Evolutionary conservation across 2,329 filamentous ascomycete genomes (phyloP).

Genomic region (Fusarium sp.): DNA sequence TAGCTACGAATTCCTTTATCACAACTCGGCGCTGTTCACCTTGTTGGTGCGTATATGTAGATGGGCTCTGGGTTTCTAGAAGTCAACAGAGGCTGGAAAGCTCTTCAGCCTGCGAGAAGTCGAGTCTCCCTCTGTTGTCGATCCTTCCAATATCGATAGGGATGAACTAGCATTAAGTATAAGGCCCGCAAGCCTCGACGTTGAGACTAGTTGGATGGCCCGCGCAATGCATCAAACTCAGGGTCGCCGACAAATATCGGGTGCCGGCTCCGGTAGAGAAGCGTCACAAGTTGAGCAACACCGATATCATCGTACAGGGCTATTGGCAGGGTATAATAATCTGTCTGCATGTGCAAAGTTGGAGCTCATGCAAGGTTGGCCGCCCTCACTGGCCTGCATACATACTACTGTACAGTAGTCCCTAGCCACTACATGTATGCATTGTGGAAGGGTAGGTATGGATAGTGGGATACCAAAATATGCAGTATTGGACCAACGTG

Average conservation of each 20-base stretch:
- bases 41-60: neutral
- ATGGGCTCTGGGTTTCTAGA: constrained; percentile 21
- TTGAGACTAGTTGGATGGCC: neutral
- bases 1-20: neutral
- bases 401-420: constrained; percentile 8
- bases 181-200: neutral
- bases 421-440: constrained; percentile 13
- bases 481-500: constrained; percentile 36
- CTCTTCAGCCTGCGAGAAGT: constrained; percentile 22
- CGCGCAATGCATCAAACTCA: neutral
- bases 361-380: neutral
- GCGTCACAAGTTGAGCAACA: constrained; percentile 25
- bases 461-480: constrained; percentile 23
- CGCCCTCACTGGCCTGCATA: constrained; percentile 15
- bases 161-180: constrained; percentile 22
- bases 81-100: constrained; percentile 13
- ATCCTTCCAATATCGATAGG: constrained; percentile 18
- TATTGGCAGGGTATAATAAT: constrained; percentile 20
- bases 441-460: constrained; percentile 12
- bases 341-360: constrained; percentile 29
- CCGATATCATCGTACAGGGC: constrained; percentile 35
- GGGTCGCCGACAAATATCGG: constrained; percentile 16
- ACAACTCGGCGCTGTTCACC: neutral
- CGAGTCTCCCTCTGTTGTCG: constrained; percentile 16
- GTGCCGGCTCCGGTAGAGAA: constrained; percentile 2